These are phyloP conservation scores for Periglandula ipomoeae DNA, from an alignment of 2,329 filamentous ascomycete species.

Conservation along the genomic window DNA sequence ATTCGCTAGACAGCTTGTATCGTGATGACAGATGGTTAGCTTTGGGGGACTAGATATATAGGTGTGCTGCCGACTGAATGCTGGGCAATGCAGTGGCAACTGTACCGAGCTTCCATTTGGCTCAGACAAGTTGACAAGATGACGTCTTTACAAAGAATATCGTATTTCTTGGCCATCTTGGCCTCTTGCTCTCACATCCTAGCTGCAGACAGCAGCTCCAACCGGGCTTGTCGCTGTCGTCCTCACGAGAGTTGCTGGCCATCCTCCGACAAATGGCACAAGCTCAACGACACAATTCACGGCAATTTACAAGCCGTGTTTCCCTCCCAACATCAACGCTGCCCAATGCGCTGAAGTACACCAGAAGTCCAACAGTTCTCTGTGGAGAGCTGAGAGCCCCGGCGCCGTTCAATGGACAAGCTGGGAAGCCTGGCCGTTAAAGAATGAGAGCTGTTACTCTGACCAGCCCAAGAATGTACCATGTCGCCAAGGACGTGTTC, in stretches of 20 bases:
- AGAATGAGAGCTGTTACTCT: conserved; percentile 26
- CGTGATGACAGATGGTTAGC: no score
- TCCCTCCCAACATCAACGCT: conserved; percentile 33
- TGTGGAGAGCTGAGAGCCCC: conserved; percentile 26
- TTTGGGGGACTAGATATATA: no score
- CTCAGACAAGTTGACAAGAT: no score
- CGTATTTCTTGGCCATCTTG: neutral
- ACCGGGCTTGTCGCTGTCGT: conserved; percentile 31
- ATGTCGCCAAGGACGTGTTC: conserved; percentile 26
- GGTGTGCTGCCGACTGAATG: no score
- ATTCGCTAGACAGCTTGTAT: no score
- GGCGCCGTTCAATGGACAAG: conserved; percentile 26
- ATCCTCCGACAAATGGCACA: conserved; percentile 29
- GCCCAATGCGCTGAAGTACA: conserved; percentile 28
- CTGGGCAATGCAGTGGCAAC: no score
- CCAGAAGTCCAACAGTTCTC: conserved; percentile 18
- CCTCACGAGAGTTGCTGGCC: conserved; percentile 46
- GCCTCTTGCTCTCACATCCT: neutral
- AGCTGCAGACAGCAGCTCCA: neutral
- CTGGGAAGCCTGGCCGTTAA: conserved; percentile 28
- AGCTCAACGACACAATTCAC: conserved; percentile 39
- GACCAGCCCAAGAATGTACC: conserved; percentile 14
- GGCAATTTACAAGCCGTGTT: conserved; percentile 44
- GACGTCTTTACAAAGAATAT: no score
- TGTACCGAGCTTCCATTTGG: no score